phyloP scores from a whole-genome alignment of 108 stramenopile species.

The Skeletonema tropicum region DNA sequence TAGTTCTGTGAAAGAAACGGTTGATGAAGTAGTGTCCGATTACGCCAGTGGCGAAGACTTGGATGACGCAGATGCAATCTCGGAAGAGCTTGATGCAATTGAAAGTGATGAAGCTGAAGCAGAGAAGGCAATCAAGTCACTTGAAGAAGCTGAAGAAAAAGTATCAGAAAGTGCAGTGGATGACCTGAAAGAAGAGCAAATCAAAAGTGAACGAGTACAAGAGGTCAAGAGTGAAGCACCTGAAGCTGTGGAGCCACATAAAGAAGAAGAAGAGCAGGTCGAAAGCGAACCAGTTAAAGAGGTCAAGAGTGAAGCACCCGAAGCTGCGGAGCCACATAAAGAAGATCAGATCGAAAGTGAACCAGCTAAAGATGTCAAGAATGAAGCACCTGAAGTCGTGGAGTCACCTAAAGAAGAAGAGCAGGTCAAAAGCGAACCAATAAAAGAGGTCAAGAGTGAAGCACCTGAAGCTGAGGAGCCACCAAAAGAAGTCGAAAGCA shows the following conservation, averaged over 20 bases:
- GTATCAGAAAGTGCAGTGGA: not conserved
- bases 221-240: not conserved
- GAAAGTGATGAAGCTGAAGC: not conserved
- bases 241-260: too few relatives aligned
- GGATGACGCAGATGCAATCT: conserved; percentile 1
- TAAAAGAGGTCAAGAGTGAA: not conserved
- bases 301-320: not conserved
- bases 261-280: not conserved
- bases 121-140: not conserved
- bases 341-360: not conserved
- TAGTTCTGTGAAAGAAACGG: conserved; percentile 14
- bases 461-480: not conserved
- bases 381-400: not conserved
- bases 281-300: not conserved
- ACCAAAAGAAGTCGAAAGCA: not conserved
- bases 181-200: not conserved
- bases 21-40: conserved; percentile 10
- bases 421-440: not conserved
- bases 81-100: not conserved
- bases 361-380: not conserved
- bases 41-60: not conserved
- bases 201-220: not conserved
- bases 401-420: not conserved
- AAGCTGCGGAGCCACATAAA: not conserved
- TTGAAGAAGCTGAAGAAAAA: not conserved